Conservation (phyloP, 805 yeast species). For the Yarrowia deformans region DNA sequence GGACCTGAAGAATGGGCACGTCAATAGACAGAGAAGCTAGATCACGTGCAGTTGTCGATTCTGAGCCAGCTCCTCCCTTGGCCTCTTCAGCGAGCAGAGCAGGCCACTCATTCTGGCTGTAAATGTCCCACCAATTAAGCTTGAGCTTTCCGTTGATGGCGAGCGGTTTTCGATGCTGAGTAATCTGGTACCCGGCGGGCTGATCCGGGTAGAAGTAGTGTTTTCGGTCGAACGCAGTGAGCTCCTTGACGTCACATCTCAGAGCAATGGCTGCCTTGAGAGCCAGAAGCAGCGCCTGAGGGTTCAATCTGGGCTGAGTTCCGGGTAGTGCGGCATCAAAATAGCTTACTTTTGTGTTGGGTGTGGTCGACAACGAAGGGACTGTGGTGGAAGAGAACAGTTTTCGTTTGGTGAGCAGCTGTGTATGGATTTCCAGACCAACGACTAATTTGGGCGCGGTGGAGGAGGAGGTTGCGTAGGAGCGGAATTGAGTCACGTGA, state of each 20-base stretch:
- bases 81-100: constrained; percentile 1
- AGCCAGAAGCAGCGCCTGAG: constrained; percentile 74
- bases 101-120: constrained; percentile 46
- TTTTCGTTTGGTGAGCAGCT: constrained; percentile 74
- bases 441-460: constrained; percentile 60
- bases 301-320: constrained; percentile 82
- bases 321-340: constrained; percentile 93
- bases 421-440: constrained; percentile 95
- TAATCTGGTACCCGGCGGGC: constrained; percentile 94
- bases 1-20: constrained; percentile 78
- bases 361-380: constrained; percentile 54
- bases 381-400: constrained; percentile 69
- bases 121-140: constrained; percentile 62
- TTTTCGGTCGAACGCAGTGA: constrained; percentile 85
- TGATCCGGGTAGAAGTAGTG: constrained; percentile 97
- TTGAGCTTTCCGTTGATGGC: constrained; percentile 70
- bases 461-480: constrained; percentile 4
- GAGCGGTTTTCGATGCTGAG: constrained; percentile 84
- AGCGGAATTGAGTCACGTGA: constrained; percentile 5
- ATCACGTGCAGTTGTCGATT: constrained; percentile 44
- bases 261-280: constrained; percentile 75
- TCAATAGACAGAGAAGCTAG: constrained; percentile 48
- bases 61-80: background rate
- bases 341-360: constrained; percentile 74
- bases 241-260: constrained; percentile 61